These are phyloP conservation scores for Cucurbita pepo DNA, from an alignment of 306 rosid genomes.

Conservation along the genomic window DNA sequence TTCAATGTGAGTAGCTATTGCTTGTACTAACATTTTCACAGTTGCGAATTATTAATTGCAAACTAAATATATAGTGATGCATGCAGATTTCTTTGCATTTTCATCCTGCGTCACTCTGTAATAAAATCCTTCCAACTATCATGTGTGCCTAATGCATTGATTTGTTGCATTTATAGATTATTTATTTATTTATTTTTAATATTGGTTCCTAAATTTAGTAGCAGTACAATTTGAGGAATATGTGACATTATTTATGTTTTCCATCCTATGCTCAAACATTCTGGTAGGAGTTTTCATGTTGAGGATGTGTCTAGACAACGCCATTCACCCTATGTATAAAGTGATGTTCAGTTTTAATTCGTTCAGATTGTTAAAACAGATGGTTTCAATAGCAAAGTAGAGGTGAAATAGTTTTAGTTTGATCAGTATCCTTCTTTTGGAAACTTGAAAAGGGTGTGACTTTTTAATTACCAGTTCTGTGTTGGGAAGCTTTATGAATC, in stretches of 20 bases:
- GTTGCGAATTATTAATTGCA: not conserved
- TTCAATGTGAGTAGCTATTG: slow-evolving; percentile 49
- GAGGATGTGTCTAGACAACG: not conserved
- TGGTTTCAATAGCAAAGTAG: not conserved
- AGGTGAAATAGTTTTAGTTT: not conserved
- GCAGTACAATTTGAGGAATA: not conserved
- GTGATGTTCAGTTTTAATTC: not conserved
- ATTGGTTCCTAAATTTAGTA: not conserved
- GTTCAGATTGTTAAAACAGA: not conserved
- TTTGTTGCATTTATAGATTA: not conserved
- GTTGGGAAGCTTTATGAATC: not conserved
- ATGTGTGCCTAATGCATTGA: not conserved
- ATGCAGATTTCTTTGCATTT: not conserved
- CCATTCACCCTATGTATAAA: not conserved
- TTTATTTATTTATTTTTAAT: not conserved
- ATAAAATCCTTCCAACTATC: not conserved
- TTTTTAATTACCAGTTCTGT: not conserved
- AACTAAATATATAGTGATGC: not conserved
- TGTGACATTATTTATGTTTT: not conserved
- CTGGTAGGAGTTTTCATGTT: not conserved
- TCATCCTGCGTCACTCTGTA: not conserved
- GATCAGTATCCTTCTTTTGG: not conserved
- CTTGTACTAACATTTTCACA: not conserved
- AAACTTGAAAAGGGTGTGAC: not conserved
- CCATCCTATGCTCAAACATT: not conserved